A percentile compares a stretch with the other conserved stretches of the same genome.
These are phyloP conservation scores for Aspergillus heteromorphus DNA, from an alignment of 495 filamentous ascomycete genomes.

Conservation along the genomic window DNA sequence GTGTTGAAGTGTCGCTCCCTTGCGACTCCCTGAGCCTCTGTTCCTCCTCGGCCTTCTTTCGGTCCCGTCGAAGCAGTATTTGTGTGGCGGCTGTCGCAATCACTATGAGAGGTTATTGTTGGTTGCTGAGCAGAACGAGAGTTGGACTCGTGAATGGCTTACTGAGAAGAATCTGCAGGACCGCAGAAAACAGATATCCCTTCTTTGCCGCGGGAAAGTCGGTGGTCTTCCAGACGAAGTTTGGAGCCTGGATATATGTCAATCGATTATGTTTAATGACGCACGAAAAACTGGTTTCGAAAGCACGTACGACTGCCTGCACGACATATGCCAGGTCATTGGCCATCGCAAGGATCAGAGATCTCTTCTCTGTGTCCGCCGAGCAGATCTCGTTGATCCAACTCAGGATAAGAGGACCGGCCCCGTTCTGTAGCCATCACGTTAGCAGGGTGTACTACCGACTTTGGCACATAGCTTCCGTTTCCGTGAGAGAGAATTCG, in stretches of 20 bases:
- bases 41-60: too few relatives aligned
- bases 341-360: constrained; percentile 18
- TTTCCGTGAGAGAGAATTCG: too few relatives aligned
- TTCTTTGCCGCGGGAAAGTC: constrained; percentile 30
- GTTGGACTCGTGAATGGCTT: neutral
- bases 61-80: too few relatives aligned
- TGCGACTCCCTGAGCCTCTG: too few relatives aligned
- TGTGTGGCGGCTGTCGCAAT: too few relatives aligned
- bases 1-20: too few relatives aligned
- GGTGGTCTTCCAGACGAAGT: constrained; percentile 37
- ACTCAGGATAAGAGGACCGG: constrained; percentile 21
- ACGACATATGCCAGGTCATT: constrained; percentile 26
- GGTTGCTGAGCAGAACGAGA: too few relatives aligned
- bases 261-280: too few relatives aligned
- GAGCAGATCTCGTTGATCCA: constrained; percentile 29
- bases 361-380: constrained; percentile 22
- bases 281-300: too few relatives aligned
- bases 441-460: neutral
- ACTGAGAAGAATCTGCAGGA: constrained; percentile 22
- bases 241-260: constrained; percentile 21
- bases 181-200: constrained; percentile 29
- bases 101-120: too few relatives aligned
- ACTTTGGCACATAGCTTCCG: neutral
- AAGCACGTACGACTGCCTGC: constrained; percentile 23
- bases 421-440: constrained; percentile 10